A percentile compares a stretch with the other conserved stretches of the same genome.
Conservation (phyloP, 2,329 filamentous ascomycete species). For the Tolypocladium album region DNA sequence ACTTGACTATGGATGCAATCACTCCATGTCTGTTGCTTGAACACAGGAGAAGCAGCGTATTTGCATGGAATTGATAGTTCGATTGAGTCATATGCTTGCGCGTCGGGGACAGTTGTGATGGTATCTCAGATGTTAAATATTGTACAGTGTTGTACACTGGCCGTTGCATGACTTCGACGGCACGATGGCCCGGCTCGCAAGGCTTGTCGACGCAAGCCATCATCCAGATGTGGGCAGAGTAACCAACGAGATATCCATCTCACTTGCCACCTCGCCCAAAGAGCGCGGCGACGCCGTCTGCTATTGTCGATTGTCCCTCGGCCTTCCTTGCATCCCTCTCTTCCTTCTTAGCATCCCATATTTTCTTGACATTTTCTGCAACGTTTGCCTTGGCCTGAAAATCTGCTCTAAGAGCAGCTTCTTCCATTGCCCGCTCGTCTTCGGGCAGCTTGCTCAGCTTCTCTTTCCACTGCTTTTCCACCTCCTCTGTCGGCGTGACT, state of each 20-base stretch:
- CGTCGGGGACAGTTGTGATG: background rate
- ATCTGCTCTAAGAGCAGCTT: slow-evolving; percentile 54
- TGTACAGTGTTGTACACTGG: background rate
- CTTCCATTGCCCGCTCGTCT: slow-evolving; percentile 49
- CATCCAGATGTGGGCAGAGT: background rate
- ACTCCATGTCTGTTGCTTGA: background rate
- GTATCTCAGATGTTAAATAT: background rate
- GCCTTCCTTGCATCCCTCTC: slow-evolving; percentile 36
- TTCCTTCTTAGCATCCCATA: slow-evolving; percentile 46
- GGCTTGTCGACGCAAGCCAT: background rate
- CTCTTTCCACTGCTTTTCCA: slow-evolving; percentile 41
- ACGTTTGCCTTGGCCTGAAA: slow-evolving; percentile 49
- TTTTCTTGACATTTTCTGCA: slow-evolving; percentile 40
- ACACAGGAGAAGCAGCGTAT: background rate
- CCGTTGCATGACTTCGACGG: background rate
- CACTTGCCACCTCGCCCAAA: slow-evolving; percentile 18
- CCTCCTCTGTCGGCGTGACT: slow-evolving; percentile 27
- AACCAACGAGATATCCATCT: background rate
- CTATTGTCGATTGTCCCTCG: slow-evolving; percentile 18
- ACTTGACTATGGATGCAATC: background rate
- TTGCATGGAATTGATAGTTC: background rate
- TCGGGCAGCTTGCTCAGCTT: slow-evolving; percentile 46
- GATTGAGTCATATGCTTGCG: background rate
- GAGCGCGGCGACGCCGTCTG: slow-evolving; percentile 17
- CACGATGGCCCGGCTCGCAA: background rate